phyloP scores from a whole-genome alignment of 108 stramenopile species.

The Epipyxis sp. region DNA sequence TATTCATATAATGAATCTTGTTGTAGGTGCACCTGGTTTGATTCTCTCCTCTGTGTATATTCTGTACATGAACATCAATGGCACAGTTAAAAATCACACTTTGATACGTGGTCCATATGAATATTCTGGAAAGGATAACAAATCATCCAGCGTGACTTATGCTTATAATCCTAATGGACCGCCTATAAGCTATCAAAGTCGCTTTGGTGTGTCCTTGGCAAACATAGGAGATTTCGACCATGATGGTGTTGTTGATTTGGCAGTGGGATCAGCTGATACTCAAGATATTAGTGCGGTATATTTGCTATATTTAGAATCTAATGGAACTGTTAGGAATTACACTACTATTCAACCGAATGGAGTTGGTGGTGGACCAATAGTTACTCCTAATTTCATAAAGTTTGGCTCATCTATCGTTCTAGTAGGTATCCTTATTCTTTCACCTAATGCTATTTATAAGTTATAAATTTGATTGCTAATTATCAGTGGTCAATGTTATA shows the following conservation, averaged over 20 bases:
- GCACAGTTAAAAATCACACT: background rate
- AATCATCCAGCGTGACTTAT: no score
- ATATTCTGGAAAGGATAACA: background rate
- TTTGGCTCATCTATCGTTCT: constrained; percentile 7
- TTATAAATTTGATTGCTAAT: no score
- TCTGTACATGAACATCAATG: background rate
- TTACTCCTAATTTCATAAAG: background rate
- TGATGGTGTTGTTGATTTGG: background rate
- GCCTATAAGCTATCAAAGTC: constrained; percentile 1
- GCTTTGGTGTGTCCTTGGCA: constrained; percentile 2
- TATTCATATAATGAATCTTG: no score
- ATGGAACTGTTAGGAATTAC: background rate
- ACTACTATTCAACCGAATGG: background rate
- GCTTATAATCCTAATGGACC: constrained; percentile 9
- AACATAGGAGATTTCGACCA: background rate
- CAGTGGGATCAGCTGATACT: background rate
- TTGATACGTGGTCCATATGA: background rate
- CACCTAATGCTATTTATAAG: no score
- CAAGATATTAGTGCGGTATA: background rate
- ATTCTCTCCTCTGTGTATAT: constrained; percentile 1
- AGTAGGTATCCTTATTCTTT: no score
- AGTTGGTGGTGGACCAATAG: background rate
- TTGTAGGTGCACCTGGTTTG: constrained; percentile 3
- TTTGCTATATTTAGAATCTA: background rate
- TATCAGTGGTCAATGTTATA: no score